A percentile compares a stretch with the other conserved stretches of the same genome.
These are phyloP conservation scores for Penicillium fuscoglaucum DNA, from an alignment of 2,329 filamentous ascomycete genomes.

Conservation along the genomic window DNA sequence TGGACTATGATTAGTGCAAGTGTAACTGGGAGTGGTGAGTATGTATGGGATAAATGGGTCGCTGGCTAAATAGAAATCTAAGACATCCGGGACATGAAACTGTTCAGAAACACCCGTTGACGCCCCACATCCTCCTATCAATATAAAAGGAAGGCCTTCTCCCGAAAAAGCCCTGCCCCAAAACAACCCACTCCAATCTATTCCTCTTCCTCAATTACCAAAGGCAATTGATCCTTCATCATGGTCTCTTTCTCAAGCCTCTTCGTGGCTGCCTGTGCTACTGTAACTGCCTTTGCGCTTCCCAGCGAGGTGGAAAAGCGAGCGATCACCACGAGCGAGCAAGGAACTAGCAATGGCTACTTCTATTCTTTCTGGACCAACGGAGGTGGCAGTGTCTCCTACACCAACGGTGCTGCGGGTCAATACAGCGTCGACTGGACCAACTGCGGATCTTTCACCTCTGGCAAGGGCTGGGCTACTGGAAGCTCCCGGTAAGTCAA, in stretches of 20 bases:
- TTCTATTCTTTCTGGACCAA: constrained; percentile 55
- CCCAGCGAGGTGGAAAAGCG: constrained; percentile 23
- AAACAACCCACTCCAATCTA: neutral
- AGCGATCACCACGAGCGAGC: constrained; percentile 28
- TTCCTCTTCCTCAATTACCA: neutral
- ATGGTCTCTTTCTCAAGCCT: constrained; percentile 33
- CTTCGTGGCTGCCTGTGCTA: constrained; percentile 25
- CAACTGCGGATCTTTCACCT: constrained; percentile 55
- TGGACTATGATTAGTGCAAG: neutral
- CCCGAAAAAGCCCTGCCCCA: neutral
- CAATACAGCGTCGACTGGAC: constrained; percentile 51
- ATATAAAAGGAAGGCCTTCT: constrained; percentile 6
- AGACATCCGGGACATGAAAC: constrained; percentile 3
- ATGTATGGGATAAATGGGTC: constrained; percentile 2
- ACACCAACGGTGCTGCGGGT: constrained; percentile 48
- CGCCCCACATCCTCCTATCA: constrained; percentile 1
- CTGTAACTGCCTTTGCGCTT: constrained; percentile 25
- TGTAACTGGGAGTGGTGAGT: neutral
- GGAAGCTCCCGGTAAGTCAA: constrained; percentile 50
- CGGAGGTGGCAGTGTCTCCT: constrained; percentile 45
- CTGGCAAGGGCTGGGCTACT: constrained; percentile 60
- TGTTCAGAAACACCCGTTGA: neutral
- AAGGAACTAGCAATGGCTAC: constrained; percentile 45
- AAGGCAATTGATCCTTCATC: neutral
- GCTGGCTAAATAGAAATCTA: constrained; percentile 6